These are phyloP conservation scores for Phytophthora colocasiae DNA, from an alignment of 352 stramenopile genomes.

Conservation along the genomic window DNA sequence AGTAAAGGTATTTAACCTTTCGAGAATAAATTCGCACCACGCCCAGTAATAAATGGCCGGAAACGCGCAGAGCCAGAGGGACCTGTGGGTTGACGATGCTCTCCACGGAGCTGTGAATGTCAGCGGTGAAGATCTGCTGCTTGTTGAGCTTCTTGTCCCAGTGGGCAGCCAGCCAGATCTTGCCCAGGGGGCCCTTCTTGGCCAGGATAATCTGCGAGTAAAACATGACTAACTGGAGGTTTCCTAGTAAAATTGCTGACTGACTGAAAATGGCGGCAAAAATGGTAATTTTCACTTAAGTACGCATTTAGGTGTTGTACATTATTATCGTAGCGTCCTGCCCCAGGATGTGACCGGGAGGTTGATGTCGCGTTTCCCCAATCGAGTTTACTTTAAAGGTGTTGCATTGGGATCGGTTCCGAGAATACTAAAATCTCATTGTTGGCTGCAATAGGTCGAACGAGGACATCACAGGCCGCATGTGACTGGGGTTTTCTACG, in stretches of 20 bases:
- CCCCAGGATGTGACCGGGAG: too few relatives aligned
- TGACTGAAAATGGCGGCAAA: conserved; percentile 22
- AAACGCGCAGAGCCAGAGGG: conserved; percentile 97
- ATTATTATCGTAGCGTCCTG: background rate
- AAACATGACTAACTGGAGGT: conserved; percentile 89
- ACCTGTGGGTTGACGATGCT: conserved; percentile 97
- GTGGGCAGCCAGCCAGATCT: conserved; percentile 99
- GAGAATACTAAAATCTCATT: too few relatives aligned
- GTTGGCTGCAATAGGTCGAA: too few relatives aligned
- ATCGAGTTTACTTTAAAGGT: too few relatives aligned
- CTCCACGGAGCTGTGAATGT: conserved; percentile 97
- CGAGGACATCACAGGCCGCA: too few relatives aligned
- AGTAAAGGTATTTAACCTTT: conserved; percentile 98
- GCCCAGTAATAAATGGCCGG: conserved; percentile 97
- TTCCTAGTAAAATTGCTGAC: conserved; percentile 20
- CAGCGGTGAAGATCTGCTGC: conserved; percentile 97
- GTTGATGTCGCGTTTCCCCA: too few relatives aligned
- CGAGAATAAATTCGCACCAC: conserved; percentile 99
- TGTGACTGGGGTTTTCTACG: too few relatives aligned
- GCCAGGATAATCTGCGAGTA: conserved; percentile 99
- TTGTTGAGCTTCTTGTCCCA: conserved; percentile 99
- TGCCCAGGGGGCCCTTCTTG: conserved; percentile 98
- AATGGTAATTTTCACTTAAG: conserved; percentile 1
- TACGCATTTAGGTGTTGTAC: conserved; percentile 4
- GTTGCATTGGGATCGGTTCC: too few relatives aligned